Conservation (phyloP, 192 early-diverging fungal genomes). For the Coemansia sp. region DNA sequence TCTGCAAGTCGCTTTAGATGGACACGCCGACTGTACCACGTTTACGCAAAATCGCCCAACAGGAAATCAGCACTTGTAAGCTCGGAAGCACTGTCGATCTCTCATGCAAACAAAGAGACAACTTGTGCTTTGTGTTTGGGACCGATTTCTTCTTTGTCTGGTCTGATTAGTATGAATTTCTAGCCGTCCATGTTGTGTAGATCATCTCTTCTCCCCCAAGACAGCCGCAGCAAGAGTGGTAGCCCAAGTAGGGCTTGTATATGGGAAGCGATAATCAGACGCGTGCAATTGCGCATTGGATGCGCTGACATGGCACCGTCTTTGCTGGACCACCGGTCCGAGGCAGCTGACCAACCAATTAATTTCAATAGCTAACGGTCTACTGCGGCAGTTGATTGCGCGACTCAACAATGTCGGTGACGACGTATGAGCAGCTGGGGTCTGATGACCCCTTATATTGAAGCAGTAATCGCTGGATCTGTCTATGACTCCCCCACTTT, state of each 20-base stretch:
- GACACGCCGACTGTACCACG: neutral
- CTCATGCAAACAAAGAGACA: neutral
- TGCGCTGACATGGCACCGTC: neutral
- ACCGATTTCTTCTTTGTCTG: neutral
- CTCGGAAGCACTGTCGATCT: neutral
- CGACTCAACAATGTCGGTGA: neutral
- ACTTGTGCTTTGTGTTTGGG: neutral
- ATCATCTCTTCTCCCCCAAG: neutral
- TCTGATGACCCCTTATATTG: neutral
- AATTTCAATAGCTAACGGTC: neutral
- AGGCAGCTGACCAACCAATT: constrained; percentile 4
- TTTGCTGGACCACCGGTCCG: neutral
- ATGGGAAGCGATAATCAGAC: neutral
- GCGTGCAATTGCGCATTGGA: neutral
- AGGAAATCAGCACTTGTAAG: neutral
- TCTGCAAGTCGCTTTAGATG: neutral
- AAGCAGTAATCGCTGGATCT: neutral
- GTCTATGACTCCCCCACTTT: neutral
- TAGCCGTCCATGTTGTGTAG: neutral
- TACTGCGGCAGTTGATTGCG: constrained; percentile 6
- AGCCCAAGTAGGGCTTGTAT: neutral
- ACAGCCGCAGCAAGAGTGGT: neutral
- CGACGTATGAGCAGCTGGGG: neutral
- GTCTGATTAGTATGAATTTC: neutral
- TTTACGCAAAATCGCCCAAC: neutral